Evolutionary conservation across 2,329 filamentous ascomycete genomes (phyloP).

Genomic region (Gaeumannomyces tritici): DNA sequence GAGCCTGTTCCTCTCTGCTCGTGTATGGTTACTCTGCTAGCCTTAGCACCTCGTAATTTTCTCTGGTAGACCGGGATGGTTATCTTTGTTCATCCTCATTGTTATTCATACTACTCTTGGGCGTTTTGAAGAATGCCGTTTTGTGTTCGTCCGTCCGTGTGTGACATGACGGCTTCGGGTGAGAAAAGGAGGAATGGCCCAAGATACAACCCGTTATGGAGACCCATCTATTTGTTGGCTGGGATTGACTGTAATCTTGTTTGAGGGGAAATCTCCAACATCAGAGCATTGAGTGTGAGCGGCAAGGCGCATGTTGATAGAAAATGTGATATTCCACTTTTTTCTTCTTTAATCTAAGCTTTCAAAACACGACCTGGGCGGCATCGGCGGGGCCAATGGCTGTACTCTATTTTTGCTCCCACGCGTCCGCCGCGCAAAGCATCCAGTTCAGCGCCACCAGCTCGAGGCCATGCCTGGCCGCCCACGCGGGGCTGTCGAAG

Average conservation of each 20-base stretch:
- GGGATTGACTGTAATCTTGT: no score
- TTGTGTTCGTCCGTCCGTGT: neutral
- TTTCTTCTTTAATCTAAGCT: neutral
- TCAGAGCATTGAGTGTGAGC: no score
- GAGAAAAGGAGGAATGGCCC: neutral
- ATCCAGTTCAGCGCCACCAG: slow-evolving; percentile 36
- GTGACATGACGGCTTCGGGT: neutral
- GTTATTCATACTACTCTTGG: neutral
- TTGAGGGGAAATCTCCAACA: no score
- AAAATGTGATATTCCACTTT: neutral
- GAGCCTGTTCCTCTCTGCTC: no score
- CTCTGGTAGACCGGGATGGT: neutral
- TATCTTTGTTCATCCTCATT: no score
- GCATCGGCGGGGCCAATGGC: no score
- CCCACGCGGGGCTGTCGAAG: slow-evolving; percentile 29
- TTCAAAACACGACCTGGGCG: no score
- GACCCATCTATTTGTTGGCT: neutral
- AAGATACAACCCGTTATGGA: neutral
- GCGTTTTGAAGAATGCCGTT: neutral
- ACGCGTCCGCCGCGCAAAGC: slow-evolving; percentile 33
- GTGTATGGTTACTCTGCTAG: no score
- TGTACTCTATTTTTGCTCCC: slow-evolving; percentile 16
- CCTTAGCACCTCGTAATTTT: neutral
- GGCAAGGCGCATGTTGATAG: neutral
- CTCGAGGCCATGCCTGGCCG: slow-evolving; percentile 23